A percentile compares a stretch with the other conserved stretches of the same genome.
Conservation (phyloP, 2,329 filamentous ascomycete species). For the Albifimbria verrucaria region DNA sequence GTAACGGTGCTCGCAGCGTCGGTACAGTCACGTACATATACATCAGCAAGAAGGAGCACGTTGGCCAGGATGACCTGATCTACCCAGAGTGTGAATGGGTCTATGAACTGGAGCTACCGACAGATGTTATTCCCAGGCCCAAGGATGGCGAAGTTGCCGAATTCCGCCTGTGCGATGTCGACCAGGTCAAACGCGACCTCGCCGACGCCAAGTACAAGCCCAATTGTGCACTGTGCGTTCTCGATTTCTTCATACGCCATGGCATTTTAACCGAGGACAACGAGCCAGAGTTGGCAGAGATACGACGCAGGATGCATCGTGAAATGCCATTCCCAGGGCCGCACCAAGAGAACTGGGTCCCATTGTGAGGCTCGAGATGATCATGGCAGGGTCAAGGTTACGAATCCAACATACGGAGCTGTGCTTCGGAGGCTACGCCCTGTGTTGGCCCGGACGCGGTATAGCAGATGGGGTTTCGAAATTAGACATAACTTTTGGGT, state of each 20-base stretch:
- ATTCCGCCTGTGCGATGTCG: slow-evolving; percentile 74
- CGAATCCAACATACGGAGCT: no score
- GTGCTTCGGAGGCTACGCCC: no score
- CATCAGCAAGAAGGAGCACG: slow-evolving; percentile 70
- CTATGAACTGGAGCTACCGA: slow-evolving; percentile 79
- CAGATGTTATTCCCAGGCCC: slow-evolving; percentile 66
- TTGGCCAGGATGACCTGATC: slow-evolving; percentile 76
- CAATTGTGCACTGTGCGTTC: slow-evolving; percentile 78
- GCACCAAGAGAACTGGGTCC: slow-evolving; percentile 38
- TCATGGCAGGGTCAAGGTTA: no score
- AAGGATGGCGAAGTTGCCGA: slow-evolving; percentile 86
- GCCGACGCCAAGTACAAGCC: slow-evolving; percentile 80
- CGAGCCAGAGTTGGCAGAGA: slow-evolving; percentile 75
- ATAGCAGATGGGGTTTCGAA: no score
- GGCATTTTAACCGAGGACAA: slow-evolving; percentile 75
- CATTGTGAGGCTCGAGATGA: slow-evolving; percentile 6
- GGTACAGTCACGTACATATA: slow-evolving; percentile 84
- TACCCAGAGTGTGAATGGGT: slow-evolving; percentile 92
- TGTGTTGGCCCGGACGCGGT: no score
- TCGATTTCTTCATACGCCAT: slow-evolving; percentile 89
- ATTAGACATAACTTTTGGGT: not conserved
- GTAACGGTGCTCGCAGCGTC: slow-evolving; percentile 51
- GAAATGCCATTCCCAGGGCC: slow-evolving; percentile 76
- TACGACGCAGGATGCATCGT: slow-evolving; percentile 72
- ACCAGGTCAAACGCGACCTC: slow-evolving; percentile 71